phyloP scores from a whole-genome alignment of 2,329 filamentous ascomycete genomes.

The Pestalotiopsis sp. region DNA sequence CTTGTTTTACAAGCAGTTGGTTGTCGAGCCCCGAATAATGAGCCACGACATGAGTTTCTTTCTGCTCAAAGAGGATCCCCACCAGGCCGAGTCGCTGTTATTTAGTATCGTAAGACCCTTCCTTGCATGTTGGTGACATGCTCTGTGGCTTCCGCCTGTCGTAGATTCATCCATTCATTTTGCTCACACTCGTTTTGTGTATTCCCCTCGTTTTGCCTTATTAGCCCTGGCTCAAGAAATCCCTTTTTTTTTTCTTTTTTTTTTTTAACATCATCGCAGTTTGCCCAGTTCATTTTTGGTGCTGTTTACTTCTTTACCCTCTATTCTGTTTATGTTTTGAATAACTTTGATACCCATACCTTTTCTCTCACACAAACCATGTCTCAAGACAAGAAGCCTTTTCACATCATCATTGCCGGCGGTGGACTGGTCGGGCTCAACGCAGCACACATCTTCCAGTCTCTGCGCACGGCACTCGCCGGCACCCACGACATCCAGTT shows the following conservation, averaged over 20 bases:
- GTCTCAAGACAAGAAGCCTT: not conserved
- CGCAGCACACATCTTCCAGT: constrained; percentile 7
- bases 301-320: not conserved
- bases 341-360: not conserved
- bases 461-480: not conserved
- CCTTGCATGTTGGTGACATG: not conserved
- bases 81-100: not conserved
- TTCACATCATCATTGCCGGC: constrained; percentile 12
- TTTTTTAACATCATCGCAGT: not conserved
- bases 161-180: not conserved
- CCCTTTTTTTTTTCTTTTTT: not conserved
- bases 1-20: not conserved
- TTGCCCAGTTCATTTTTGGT: not conserved
- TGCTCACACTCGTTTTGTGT: not conserved
- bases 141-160: not conserved
- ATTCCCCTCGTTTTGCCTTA: not conserved
- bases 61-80: not conserved
- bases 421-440: constrained; percentile 10
- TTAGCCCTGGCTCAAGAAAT: not conserved
- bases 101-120: not conserved
- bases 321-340: not conserved
- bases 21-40: too few relatives aligned
- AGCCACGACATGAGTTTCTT: not conserved
- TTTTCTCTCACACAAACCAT: not conserved
- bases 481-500: not conserved